phyloP scores from a whole-genome alignment of 345 rosid species.

The Dipteronia dyeriana region DNA sequence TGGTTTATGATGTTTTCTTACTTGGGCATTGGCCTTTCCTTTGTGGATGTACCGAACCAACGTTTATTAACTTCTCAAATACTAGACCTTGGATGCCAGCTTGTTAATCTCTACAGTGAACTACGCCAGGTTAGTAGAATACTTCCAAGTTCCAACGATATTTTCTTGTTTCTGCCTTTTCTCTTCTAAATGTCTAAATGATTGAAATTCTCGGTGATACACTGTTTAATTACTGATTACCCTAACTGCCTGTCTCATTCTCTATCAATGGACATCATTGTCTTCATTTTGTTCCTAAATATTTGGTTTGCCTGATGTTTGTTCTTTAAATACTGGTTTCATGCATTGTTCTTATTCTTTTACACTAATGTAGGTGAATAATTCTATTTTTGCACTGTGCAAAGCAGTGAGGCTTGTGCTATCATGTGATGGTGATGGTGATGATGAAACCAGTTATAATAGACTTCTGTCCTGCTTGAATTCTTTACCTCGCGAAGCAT shows the following conservation, averaged over 20 bases:
- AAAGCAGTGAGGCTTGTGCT: conserved; percentile 64
- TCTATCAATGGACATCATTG: conserved; percentile 9
- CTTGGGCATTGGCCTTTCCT: conserved; percentile 44
- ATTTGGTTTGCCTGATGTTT: neutral
- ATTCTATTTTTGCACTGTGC: conserved; percentile 60
- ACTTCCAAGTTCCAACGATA: neutral
- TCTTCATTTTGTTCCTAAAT: neutral
- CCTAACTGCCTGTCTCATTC: neutral
- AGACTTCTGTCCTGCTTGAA: conserved; percentile 22
- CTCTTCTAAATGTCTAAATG: neutral
- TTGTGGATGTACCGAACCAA: conserved; percentile 36
- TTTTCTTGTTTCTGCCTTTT: neutral
- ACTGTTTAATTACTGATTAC: conserved; percentile 11
- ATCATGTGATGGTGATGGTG: conserved; percentile 28
- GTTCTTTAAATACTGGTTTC: conserved; percentile 8
- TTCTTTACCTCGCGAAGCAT: conserved; percentile 35
- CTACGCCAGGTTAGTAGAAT: conserved; percentile 84
- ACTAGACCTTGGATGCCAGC: conserved; percentile 63
- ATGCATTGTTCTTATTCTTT: conserved; percentile 18
- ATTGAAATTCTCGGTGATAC: neutral
- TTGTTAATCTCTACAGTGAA: conserved; percentile 74
- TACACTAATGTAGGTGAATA: conserved; percentile 62
- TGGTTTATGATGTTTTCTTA: conserved; percentile 67
- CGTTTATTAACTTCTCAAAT: conserved; percentile 43
- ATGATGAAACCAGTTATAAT: conserved; percentile 28